Base-by-base conservation (phyloP, 1,139 yeast genomes). In the Ashbya aceris region DNA sequence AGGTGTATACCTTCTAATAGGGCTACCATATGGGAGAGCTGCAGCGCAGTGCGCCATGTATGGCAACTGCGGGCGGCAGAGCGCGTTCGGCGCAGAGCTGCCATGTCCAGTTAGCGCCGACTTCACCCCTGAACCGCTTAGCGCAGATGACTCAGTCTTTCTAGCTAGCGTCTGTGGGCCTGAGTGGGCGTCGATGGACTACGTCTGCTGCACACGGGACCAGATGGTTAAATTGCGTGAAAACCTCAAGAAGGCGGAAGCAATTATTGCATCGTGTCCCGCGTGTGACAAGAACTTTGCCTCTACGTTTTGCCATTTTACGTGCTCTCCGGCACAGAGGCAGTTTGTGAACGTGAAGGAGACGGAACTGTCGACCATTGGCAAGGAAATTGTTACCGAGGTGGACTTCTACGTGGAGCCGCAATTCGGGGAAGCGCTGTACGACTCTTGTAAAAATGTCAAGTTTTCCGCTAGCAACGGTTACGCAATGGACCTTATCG, bases 381-480 rank as follows among this genome's bases (percentile, higher is more conserved):
- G 77, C 5, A 62, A 71, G 43, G 74, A 69, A 1, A 73, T 86
- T 7, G 95, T 87, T 0, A 72, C 81, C 1, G 94, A 83, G 55
- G 62, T 89, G 35, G 75, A 78, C 38, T 80, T 79, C 52, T 81
- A 60, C 53, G 76, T 85, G 7, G 76, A 74, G 45, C 71, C 77
- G 1, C 56, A 54, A 0, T 76, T 76, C 66, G 95, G 95, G 0
- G 56, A 70, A 0, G 67, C 60, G 2, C 78, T 89, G 55, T 91
- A 68, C 58, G 83, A 87, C 46, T 84, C 95, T 1, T 91, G 98
- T 65, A 83, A 84, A 54, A 77, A 82, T 49, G 83, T 91, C 59
- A 87, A 89, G 63, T 89, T 91, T 60, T 79, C 91, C 3, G 96
- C 96, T 5, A 87, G 97, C 8, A 89, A 89, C 62, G 96, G 97